Evolutionary conservation across 2,329 filamentous ascomycete genomes (phyloP), one percentile per base, ranked within the genome.

Genomic region (Alternaria sp.): DNA sequence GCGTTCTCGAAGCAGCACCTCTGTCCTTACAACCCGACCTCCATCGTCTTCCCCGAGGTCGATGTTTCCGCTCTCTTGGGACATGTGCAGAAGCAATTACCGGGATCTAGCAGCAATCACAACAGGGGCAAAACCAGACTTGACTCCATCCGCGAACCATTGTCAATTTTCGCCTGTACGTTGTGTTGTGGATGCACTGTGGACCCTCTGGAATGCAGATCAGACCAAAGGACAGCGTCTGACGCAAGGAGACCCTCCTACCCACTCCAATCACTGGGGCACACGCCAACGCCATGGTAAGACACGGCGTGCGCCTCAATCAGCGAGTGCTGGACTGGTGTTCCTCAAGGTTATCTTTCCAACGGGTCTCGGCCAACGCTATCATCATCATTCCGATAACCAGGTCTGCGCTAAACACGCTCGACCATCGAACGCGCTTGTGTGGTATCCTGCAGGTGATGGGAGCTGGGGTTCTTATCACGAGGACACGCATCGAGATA

Each of bases 1-100:
- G 72, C 67, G 65, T 74, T 72, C 73, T 71, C 61, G 64, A 74
- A 74, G 67, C 60, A 60, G 57, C 61, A 52, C 59, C 56, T 56
- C 64, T 66, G 57, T n/a, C 55, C 40, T 38, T 10, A 63, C 65
- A 50, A 67, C 62, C 61, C 66, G 64, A 65, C 65, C 67, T 68
- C 65, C 72, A 65, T 72, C 70, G 72, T 70, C 57, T 51, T 67
- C 67, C 54, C 73, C 72, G 72, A 74, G 60, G 44, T 45, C 30
- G 43, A 38, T 40, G 25, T 40, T 48, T 51, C 58, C 60, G 49
- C 48, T 25, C 43, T 44, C 22, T 43, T 58, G 63, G 59, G 43
- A 54, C 30, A 30, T 44, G 36, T 48, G 38, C 53, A 48, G 41
- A 27, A 52, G 32, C 53, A 46, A 46, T 10, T 30, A 10, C 36